phyloP scores from a whole-genome alignment of 257 asterid genomes.

The Penstemon newberryi region DNA sequence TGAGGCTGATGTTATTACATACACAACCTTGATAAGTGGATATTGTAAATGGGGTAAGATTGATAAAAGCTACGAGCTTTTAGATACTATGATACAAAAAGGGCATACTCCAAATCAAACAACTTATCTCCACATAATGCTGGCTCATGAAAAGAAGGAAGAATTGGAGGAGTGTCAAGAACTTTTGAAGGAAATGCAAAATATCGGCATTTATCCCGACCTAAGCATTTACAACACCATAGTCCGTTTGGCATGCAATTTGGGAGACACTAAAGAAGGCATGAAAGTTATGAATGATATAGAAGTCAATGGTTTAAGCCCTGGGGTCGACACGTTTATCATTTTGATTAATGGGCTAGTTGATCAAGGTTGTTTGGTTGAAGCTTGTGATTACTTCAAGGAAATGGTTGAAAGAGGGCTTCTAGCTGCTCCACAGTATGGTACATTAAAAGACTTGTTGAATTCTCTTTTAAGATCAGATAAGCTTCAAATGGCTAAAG shows the following conservation, averaged over 20 bases:
- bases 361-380: constrained; percentile 57
- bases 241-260: constrained; percentile 69
- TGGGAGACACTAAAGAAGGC: constrained; percentile 72
- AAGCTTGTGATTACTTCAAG: constrained; percentile 77
- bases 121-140: constrained; percentile 70
- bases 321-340: constrained; percentile 71
- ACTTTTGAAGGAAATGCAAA: constrained; percentile 69
- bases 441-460: constrained; percentile 68
- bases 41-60: constrained; percentile 80
- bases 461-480: constrained; percentile 72
- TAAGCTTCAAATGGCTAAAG: constrained; percentile 71
- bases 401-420: constrained; percentile 90
- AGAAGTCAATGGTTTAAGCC: constrained; percentile 67
- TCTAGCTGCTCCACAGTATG: constrained; percentile 76
- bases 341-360: constrained; percentile 69
- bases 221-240: constrained; percentile 53
- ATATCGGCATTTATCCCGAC: constrained; percentile 62
- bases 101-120: constrained; percentile 68
- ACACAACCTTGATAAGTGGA: constrained; percentile 85
- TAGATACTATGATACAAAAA: constrained; percentile 64
- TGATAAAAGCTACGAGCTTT: constrained; percentile 59
- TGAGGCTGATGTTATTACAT: constrained; percentile 71
- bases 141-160: constrained; percentile 89
- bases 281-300: constrained; percentile 56
- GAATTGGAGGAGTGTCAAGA: constrained; percentile 78